Evolutionary conservation across 1,284 basidiomycete genomes (phyloP).

Genomic region (Hymenochaete sp.): DNA sequence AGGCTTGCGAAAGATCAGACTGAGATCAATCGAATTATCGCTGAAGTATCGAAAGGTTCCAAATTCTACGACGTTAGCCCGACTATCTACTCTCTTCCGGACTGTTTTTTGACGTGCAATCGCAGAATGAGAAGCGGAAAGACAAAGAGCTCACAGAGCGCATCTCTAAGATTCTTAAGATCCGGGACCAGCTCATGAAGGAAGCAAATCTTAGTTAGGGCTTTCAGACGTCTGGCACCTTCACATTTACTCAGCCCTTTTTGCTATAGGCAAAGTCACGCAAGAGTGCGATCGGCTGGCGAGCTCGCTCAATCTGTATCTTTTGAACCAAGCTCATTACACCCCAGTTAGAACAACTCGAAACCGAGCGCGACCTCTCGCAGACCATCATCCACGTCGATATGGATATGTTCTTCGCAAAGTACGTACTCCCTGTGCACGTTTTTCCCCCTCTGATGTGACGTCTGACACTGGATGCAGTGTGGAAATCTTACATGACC

Average conservation of each 20-base stretch:
- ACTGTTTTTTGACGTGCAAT: background rate
- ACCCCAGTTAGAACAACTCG: slow-evolving; percentile 66
- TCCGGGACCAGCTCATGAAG: slow-evolving; percentile 52
- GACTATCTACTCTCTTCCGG: slow-evolving; percentile 28
- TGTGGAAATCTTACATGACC: slow-evolving; percentile 75
- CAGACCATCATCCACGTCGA: slow-evolving; percentile 85
- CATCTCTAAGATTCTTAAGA: slow-evolving; percentile 56
- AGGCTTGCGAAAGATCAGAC: slow-evolving; percentile 71
- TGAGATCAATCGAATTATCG: slow-evolving; percentile 72
- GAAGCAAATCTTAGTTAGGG: slow-evolving; percentile 53
- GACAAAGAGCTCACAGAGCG: slow-evolving; percentile 71
- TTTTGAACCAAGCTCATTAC: background rate
- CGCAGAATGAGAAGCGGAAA: slow-evolving; percentile 73
- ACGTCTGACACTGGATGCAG: too few relatives aligned
- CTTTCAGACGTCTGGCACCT: background rate
- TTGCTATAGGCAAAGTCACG: slow-evolving; percentile 31
- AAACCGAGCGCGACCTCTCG: slow-evolving; percentile 69
- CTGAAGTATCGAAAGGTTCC: slow-evolving; percentile 74
- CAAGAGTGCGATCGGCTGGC: slow-evolving; percentile 44
- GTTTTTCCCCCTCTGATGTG: too few relatives aligned
- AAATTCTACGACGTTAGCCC: slow-evolving; percentile 72
- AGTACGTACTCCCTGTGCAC: too few relatives aligned
- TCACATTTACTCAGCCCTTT: background rate
- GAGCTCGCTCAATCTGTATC: slow-evolving; percentile 18
- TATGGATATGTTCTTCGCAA: slow-evolving; percentile 75